Evolutionary conservation across 1,284 basidiomycete species (phyloP), one percentile per base, ranked within the genome.

Genomic region (Ganoderma lingzhi): DNA sequence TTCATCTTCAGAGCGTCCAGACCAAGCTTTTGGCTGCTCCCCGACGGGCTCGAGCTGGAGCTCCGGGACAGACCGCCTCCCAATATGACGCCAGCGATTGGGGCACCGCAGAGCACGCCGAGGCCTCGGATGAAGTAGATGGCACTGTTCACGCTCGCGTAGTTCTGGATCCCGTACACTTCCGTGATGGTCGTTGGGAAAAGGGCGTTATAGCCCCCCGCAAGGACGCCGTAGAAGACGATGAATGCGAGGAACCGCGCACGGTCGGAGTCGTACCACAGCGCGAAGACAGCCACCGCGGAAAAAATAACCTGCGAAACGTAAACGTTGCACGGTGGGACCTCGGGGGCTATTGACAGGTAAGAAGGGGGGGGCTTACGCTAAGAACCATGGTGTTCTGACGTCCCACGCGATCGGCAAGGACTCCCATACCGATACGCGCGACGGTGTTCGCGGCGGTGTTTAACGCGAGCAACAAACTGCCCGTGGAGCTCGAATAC

Each of bases 371-470:
- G 23, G 48, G 37, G 67, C 74, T 68, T 73, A 84, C 83, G 64
- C 82, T 82, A 30, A 76, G 73, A 15, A 85, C 78, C 76, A 85
- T 78, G 0, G 84, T 86, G 71, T 85, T 85, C 68, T 86, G 84
- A 6, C 84, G 75, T 14, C 84, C 84, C 42, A 83, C 79, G 32
- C 76, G 73, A 73, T 85, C 84, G 4, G 84, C 84, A 0, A 84
- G 72, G 28, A 84, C 70, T 23, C 84, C 84, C 83, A 84, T 85
- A 1, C 67, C 71, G 4, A 85, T 77, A 3, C 83, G 82, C 5
- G 84, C 79, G 37, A 80, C 74, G 74, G 83, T 84, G 73, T 85
- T 86, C 39, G 84, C 83, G 17, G 77, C 84, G 66, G 82, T 84
- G 71, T 83, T 82, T 28, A 85, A 71, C 1, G 84, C 82, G 32